These are phyloP conservation scores for Rhododendron ferrugineum DNA, from an alignment of 148 eudicot species.

Conservation along the genomic window DNA sequence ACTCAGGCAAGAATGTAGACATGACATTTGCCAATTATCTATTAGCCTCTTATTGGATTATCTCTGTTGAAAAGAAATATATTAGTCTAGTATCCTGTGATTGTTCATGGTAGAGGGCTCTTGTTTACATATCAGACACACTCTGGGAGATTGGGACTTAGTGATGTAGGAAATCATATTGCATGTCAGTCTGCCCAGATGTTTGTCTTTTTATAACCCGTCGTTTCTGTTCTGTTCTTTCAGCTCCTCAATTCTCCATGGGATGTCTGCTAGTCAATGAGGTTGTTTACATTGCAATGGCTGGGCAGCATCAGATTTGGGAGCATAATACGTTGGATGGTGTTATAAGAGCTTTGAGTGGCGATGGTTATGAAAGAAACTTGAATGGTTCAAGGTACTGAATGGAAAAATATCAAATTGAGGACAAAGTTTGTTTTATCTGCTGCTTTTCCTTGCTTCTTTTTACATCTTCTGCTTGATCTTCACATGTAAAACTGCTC, in stretches of 20 bases:
- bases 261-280: constrained; percentile 77
- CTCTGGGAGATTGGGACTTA: background rate
- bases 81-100: background rate
- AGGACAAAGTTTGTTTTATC: constrained; percentile 1
- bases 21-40: background rate
- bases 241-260: constrained; percentile 98
- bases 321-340: constrained; percentile 56
- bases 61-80: background rate
- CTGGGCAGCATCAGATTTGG: constrained; percentile 99
- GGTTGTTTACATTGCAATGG: constrained; percentile 86
- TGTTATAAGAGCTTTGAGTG: constrained; percentile 70
- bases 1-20: constrained; percentile 61
- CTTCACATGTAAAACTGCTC: constrained; percentile 7
- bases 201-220: background rate
- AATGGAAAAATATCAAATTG: background rate
- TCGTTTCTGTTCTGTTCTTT: constrained; percentile 13
- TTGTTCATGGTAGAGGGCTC: background rate
- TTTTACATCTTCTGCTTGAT: background rate
- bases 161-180: background rate
- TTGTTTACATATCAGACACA: background rate
- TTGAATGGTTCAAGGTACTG: constrained; percentile 77
- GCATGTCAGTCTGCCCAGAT: background rate
- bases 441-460: constrained; percentile 6
- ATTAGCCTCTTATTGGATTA: background rate
- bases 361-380: constrained; percentile 95